Evolutionary conservation across 495 filamentous ascomycete species (phyloP).

Genomic region (Penicillium ochrochloron): DNA sequence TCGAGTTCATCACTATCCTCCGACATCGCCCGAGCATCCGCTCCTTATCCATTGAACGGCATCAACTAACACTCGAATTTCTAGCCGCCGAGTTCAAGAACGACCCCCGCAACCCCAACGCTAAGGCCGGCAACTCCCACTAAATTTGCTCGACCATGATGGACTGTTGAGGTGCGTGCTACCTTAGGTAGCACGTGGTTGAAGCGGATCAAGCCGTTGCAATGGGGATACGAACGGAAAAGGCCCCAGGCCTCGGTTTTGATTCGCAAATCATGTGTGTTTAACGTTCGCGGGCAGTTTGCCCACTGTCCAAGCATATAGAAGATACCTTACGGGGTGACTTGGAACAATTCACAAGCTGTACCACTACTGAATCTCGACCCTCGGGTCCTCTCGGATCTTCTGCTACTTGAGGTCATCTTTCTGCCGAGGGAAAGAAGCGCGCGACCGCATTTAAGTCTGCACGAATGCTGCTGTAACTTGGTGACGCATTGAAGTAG

Average conservation of each 20-base stretch:
- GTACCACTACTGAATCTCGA: slow-evolving; percentile 40
- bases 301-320: slow-evolving; percentile 51
- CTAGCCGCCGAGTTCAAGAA: slow-evolving; percentile 91
- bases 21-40: slow-evolving; percentile 8
- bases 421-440: neutral
- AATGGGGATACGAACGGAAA: slow-evolving; percentile 22
- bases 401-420: neutral
- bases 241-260: slow-evolving; percentile 28
- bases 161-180: slow-evolving; percentile 21
- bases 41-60: neutral
- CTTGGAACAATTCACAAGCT: slow-evolving; percentile 53
- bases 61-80: slow-evolving; percentile 29
- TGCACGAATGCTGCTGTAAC: neutral
- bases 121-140: slow-evolving; percentile 56
- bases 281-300: slow-evolving; percentile 42
- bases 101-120: slow-evolving; percentile 87
- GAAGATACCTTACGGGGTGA: slow-evolving; percentile 44
- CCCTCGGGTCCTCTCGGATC: slow-evolving; percentile 1
- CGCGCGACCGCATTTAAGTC: neutral
- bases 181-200: slow-evolving; percentile 22
- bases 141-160: slow-evolving; percentile 36
- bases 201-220: slow-evolving; percentile 22
- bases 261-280: slow-evolving; percentile 32
- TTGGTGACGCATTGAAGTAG: neutral
- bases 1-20: neutral